Base-by-base conservation (phyloP, 2,329 filamentous ascomycete species). In the Phaeosphaeria sp. region DNA sequence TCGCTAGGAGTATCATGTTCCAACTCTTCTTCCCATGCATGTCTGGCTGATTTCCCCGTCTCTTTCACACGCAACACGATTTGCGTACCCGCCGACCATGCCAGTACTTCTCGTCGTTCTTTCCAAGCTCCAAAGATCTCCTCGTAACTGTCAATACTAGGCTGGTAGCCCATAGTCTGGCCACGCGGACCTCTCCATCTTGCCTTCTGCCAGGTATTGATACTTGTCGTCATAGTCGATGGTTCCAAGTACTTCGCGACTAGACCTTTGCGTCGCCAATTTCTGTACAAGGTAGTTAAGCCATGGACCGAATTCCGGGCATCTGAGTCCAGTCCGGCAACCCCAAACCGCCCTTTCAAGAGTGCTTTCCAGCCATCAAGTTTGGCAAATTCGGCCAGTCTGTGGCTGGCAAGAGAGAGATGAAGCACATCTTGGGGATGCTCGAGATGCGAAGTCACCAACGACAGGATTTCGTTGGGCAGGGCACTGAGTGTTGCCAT, bases 21-120 rank as follows among this genome's bases (percentile, higher is more conserved):
- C 2, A 40, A 17, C 2, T 42, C 20, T 3, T 63, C 53, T 18
- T 55, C 55, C 6, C 64, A 65, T 50, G 72, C 59, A 55, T 22
- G 11, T 25, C n/a, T 40, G 15, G 39, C 39, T 6, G 39, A 20
- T 24, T 49, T 49, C 1, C 78, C 81, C 22, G 78, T 78, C 53
- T 82, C 76, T 63, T 81, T 83, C 11, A 81, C 76, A 20, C 83
- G 78, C 55, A 87, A 60, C 4, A 84, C 74, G 9, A 89, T 68
- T 56, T 86, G 81, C 2, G 86, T 83, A 1, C 84, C 87, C 13
- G 86, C 86, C 51, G 86, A 86, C 81, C 85, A 88, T 2, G 81
- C 84, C 7, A 89, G 70, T 0, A 86, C 81, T 66, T 89, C 86
- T 64, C 79, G 81, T 61, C 83, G 78, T 48, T 83, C 77, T 47